Evolutionary conservation across 495 filamentous ascomycete genomes (phyloP), one percentile per base, ranked within the genome.

Genomic region (Penicillium parvum): DNA sequence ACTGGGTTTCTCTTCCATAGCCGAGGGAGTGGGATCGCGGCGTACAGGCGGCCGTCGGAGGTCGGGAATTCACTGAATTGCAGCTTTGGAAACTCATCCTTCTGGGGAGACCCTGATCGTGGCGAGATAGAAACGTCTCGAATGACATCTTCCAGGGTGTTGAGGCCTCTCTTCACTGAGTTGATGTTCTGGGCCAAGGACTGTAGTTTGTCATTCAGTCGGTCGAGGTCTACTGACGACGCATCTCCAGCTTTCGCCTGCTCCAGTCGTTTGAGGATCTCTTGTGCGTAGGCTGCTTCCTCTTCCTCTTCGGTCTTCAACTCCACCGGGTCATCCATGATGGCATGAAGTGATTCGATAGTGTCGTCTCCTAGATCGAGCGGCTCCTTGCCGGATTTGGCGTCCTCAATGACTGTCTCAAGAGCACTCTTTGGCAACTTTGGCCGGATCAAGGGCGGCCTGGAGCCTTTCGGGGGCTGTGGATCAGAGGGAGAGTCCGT

Each of bases 121-220:
- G 54, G 50, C 7, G 47, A 7, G 9, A 45, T 47, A 14, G 59
- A 58, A 5, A 53, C 46, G n/a, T 74, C 63, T 2, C 57, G 63
- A 20, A 66, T 69, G 21, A 86, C 65, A 40, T 78, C 65, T 63
- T 85, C 83, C n/a, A 88, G 65, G 11, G 75, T 69, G 48, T 79
- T 72, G 23, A 89, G 78, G 2, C 82, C 83, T 36, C 75, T 71
- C 45, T 81, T 82, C 15, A 85, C 77, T 16, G 81, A 78, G 2
- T 74, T 73, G 45, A 90, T 85, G 43, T 79, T 79, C 3, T 75
- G 66, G 22, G 74, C 68, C 15, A 85, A 73, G 2, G 76, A 80
- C 35, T 73, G 64, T 8, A 85, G 60, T 4, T 78, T 75, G 45
- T 74, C 69, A 40, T 73, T 76, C 68, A 89, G 73, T 35, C 76